Conservation (phyloP, 495 filamentous ascomycete species). For the Echria macrotheca region DNA sequence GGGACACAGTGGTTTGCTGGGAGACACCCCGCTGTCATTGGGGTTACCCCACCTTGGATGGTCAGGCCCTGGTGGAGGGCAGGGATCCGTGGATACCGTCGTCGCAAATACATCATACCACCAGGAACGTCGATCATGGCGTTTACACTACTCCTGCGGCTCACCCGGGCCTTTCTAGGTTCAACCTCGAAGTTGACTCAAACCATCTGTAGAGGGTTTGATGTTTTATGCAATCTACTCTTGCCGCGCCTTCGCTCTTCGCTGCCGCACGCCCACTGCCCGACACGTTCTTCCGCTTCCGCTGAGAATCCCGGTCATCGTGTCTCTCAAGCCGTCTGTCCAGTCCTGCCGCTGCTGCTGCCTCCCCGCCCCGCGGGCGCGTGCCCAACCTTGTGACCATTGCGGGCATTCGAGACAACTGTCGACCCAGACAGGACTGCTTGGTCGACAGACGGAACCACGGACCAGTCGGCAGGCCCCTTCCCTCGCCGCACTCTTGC, state of each 20-base stretch:
- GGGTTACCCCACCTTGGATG: neutral
- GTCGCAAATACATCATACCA: conserved; percentile 24
- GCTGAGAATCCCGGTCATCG: too few relatives aligned
- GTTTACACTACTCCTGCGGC: too few relatives aligned
- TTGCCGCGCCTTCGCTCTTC: neutral
- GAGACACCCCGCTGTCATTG: too few relatives aligned
- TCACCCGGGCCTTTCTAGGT: conserved; percentile 1
- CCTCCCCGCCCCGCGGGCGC: conserved; percentile 1
- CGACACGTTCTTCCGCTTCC: too few relatives aligned
- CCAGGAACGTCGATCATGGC: conserved; percentile 12
- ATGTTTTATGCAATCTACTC: neutral
- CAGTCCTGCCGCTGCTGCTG: too few relatives aligned
- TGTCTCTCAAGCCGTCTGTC: neutral
- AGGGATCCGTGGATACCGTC: conserved; percentile 18
- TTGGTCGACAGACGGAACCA: too few relatives aligned
- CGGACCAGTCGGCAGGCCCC: conserved; percentile 2
- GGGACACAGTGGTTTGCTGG: too few relatives aligned
- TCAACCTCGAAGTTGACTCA: conserved; percentile 4
- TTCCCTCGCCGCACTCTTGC: conserved; percentile 5
- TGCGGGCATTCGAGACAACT: conserved; percentile 20
- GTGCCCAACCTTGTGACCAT: conserved; percentile 7
- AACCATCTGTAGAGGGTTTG: neutral
- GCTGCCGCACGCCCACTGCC: neutral
- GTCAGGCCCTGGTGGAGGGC: neutral
- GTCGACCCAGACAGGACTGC: conserved; percentile 12